Evolutionary conservation across 345 rosid species (phyloP).

Genomic region (thale cress (Arabidopsis thaliana)): TAIR10.1 NC_003076.8:20251001-20251500

Average conservation of each 20-base stretch:
- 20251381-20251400: conserved; percentile 86
- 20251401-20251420: conserved; percentile 97
- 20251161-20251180: conserved; percentile 95
- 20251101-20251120: conserved; percentile 84
- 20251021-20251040: neutral
- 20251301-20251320: conserved; percentile 91
- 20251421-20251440: conserved; percentile 91
- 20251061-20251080: conserved; percentile 88
- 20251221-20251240: neutral
- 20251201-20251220: conserved; percentile 16
- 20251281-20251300: conserved; percentile 90
- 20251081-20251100: conserved; percentile 83
- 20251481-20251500: conserved; percentile 34
- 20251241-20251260: conserved; percentile 11
- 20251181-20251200: conserved; percentile 58
- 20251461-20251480: conserved; percentile 71
- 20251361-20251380: conserved; percentile 96
- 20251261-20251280: conserved; percentile 58
- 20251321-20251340: conserved; percentile 99
- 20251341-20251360: conserved; percentile 93
- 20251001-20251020: conserved; percentile 5
- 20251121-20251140: conserved; percentile 95
- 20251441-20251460: conserved; percentile 76
- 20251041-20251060: conserved; percentile 89
- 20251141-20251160: conserved; percentile 91